These are phyloP conservation scores for Thielaviopsis musarum DNA, from an alignment of 2,329 filamentous ascomycete species.

Conservation along the genomic window DNA sequence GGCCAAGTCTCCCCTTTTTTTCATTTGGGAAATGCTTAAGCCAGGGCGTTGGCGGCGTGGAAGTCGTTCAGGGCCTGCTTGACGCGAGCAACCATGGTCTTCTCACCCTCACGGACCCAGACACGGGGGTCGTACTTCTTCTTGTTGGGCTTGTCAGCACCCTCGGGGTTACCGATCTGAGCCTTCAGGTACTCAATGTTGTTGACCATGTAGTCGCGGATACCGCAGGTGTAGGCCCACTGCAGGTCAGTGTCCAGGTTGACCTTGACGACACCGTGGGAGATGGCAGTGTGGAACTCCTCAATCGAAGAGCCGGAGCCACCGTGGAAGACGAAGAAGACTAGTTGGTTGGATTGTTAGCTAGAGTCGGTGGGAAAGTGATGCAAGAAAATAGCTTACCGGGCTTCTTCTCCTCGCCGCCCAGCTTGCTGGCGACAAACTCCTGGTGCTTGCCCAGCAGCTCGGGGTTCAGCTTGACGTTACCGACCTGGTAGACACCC, in stretches of 20 bases:
- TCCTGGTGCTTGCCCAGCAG: slow-evolving; percentile 93
- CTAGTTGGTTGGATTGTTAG: not conserved
- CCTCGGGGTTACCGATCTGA: slow-evolving; percentile 88
- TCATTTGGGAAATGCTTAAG: not conserved
- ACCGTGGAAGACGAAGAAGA: slow-evolving; percentile 99
- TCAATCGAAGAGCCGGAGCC: slow-evolving; percentile 82
- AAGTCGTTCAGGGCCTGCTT: slow-evolving; percentile 76
- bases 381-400: slow-evolving; percentile 18
- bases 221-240: slow-evolving; percentile 80
- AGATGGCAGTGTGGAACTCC: slow-evolving; percentile 80
- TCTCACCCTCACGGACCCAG: slow-evolving; percentile 94
- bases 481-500: slow-evolving; percentile 91
- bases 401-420: slow-evolving; percentile 59
- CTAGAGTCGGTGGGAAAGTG: not conserved
- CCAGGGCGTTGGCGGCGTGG: slow-evolving; percentile 39
- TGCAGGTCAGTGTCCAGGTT: slow-evolving; percentile 98
- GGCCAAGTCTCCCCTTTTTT: not conserved
- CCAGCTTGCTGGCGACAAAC: slow-evolving; percentile 69
- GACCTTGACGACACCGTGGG: slow-evolving; percentile 95
- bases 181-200: slow-evolving; percentile 89
- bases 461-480: slow-evolving; percentile 92
- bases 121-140: slow-evolving; percentile 69
- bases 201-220: slow-evolving; percentile 83
- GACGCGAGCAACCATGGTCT: slow-evolving; percentile 80
- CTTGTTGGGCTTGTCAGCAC: slow-evolving; percentile 98